Base-by-base conservation (phyloP, 2,329 filamentous ascomycete genomes). In the Ustulina deusta region DNA sequence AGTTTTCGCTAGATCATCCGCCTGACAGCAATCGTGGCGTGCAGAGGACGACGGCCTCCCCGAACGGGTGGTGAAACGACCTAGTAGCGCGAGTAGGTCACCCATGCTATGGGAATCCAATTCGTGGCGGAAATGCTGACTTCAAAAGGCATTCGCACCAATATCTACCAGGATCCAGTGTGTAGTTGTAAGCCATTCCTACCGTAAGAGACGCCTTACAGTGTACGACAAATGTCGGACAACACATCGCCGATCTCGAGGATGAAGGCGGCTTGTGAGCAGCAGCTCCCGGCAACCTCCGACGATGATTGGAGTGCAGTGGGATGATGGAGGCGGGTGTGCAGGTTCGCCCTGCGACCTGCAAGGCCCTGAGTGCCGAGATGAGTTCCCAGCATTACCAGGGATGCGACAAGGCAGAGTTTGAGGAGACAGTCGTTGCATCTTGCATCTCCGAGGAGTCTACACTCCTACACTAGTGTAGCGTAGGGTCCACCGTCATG, bases 401-500 rank as follows among this genome's bases (percentile, higher is more conserved):
- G 56, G 54, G 59, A 52, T 63, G 40, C 42, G 36, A 27, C 51
- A 40, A 55, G 52, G 32, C 55, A 25, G 32, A 46, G n/a, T 65
- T 61, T 49, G 40, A 69, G 58, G 32, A 44, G 58, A 48, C 51
- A 51, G 32, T 63, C 59, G 42, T 40, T 55, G 49, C 49, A 52
- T 52, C 49, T 61, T 54, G 46, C 67, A 69, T 69, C 67, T 69
- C 67, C 67, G 63, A 66, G 67, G 67, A 69, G 56, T 3, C 4
- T n/a, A n/a, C n/a, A n/a, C n/a, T n/a, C n/a, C n/a, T n/a, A n/a
- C n/a, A n/a, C n/a, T n/a, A n/a, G n/a, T n/a, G n/a, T n/a, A n/a
- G n/a, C n/a, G n/a, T n/a, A n/a, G n/a, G n/a, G n/a, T n/a, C n/a
- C n/a, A n/a, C n/a, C n/a, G n/a, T n/a, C n/a, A n/a, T n/a, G n/a